These are phyloP conservation scores for Aspergillus quadricinctus DNA, from an alignment of 2,329 filamentous ascomycete genomes.

Conservation along the genomic window DNA sequence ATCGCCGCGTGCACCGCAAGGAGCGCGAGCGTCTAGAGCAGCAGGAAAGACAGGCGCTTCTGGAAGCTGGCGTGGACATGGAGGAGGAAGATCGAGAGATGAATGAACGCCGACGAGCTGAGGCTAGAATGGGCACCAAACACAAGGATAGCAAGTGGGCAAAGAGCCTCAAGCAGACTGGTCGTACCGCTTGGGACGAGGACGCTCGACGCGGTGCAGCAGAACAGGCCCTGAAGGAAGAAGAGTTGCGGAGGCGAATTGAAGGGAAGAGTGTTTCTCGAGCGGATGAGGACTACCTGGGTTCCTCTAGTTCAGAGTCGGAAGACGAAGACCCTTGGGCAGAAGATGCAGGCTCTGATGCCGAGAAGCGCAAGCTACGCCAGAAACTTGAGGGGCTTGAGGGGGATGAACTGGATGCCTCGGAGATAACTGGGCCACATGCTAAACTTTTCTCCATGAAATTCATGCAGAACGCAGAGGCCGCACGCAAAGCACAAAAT, in stretches of 20 bases:
- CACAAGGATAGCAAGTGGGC: constrained; percentile 91
- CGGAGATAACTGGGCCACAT: constrained; percentile 43
- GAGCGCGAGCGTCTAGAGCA: constrained; percentile 60
- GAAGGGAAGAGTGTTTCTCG: constrained; percentile 65
- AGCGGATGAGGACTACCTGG: constrained; percentile 53
- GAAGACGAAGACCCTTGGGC: constrained; percentile 57
- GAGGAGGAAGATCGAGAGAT: constrained; percentile 62
- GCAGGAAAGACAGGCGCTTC: constrained; percentile 54
- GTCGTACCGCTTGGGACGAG: constrained; percentile 82
- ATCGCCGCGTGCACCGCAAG: constrained; percentile 85
- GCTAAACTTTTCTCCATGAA: constrained; percentile 77
- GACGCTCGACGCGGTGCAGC: constrained; percentile 72
- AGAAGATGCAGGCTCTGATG: constrained; percentile 45
- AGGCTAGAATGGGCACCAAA: constrained; percentile 78
- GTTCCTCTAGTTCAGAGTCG: constrained; percentile 58
- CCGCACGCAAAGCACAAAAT: constrained; percentile 70
- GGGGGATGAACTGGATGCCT: constrained; percentile 41
- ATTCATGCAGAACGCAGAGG: constrained; percentile 91
- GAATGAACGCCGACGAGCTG: constrained; percentile 70
- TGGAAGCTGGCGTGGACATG: constrained; percentile 56
- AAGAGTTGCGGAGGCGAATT: constrained; percentile 74
- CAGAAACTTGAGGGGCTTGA: constrained; percentile 47
- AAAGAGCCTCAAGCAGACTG: constrained; percentile 73
- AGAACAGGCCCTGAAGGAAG: constrained; percentile 76
- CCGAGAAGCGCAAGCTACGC: constrained; percentile 32